Percentiles rank a stretch among this genome's conserved stretches.
These are phyloP conservation scores for Sporothrix brasiliensis DNA, from an alignment of 2,329 filamentous ascomycete genomes.

Conservation along the genomic window DNA sequence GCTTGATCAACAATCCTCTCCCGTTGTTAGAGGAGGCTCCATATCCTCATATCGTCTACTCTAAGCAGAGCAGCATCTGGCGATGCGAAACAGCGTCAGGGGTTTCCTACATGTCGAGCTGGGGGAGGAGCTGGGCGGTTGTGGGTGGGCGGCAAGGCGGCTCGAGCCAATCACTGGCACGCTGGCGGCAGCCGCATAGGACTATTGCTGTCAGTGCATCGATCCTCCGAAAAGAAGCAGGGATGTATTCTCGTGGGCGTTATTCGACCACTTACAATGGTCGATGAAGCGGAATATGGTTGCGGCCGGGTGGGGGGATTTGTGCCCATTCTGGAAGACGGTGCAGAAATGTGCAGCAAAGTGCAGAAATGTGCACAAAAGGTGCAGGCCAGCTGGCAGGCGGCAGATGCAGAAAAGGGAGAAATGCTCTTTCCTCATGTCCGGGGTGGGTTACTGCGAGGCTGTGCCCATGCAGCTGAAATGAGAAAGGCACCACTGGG, in stretches of 20 bases:
- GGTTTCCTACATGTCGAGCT: neutral
- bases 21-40: neutral
- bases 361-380: conserved; percentile 3
- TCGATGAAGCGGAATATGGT: neutral
- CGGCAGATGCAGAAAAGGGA: neutral
- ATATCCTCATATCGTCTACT: neutral
- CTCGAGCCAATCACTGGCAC: conserved; percentile 1
- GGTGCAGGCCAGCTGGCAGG: neutral
- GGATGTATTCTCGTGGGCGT: neutral
- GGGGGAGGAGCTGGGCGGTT: neutral
- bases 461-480: conserved; percentile 13
- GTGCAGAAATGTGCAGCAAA: conserved; percentile 11
- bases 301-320: neutral
- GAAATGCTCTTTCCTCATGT: neutral
- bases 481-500: conserved; percentile 1
- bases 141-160: neutral
- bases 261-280: neutral
- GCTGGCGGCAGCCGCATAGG: neutral
- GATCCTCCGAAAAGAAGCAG: conserved; percentile 6
- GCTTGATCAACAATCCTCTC: neutral
- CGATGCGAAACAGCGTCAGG: conserved; percentile 24
- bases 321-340: neutral
- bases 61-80: neutral
- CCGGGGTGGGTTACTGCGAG: neutral
- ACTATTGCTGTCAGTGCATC: neutral